A percentile compares a stretch with the other conserved stretches of the same genome.
Conservation (phyloP, 2,329 filamentous ascomycete genomes). For the Gaeumannomyces tritici region DNA sequence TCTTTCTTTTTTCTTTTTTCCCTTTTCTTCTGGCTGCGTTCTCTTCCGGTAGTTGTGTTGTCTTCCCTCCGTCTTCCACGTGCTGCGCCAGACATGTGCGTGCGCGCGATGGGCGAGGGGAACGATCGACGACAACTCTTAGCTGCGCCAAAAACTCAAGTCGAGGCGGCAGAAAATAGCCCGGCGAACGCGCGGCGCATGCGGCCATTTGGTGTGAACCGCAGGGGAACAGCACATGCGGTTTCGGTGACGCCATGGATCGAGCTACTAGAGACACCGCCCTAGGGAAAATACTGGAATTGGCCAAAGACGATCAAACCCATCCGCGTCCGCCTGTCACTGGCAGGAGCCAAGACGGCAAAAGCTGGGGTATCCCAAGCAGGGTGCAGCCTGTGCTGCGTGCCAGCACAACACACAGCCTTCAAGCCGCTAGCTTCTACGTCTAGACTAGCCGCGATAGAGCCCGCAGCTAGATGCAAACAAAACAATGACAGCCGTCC, state of each 20-base stretch:
- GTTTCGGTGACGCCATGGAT: background rate
- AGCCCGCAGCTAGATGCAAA: too few relatives aligned
- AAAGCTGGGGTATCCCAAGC: background rate
- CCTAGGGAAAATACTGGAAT: background rate
- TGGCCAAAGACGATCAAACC: background rate
- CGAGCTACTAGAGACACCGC: background rate
- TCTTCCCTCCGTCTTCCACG: too few relatives aligned
- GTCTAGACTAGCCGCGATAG: too few relatives aligned
- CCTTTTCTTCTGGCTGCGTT: too few relatives aligned
- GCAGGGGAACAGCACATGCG: background rate
- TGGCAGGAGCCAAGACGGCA: background rate
- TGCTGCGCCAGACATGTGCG: too few relatives aligned
- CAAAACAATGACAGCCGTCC: background rate
- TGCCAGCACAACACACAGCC: background rate
- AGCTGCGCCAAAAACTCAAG: too few relatives aligned
- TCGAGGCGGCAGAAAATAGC: too few relatives aligned
- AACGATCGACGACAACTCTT: too few relatives aligned
- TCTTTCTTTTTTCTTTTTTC: too few relatives aligned
- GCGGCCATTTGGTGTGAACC: too few relatives aligned
- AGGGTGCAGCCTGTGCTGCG: background rate
- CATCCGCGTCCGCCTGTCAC: background rate
- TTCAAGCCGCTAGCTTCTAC: background rate
- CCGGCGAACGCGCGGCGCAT: background rate
- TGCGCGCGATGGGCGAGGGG: too few relatives aligned
- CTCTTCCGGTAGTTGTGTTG: too few relatives aligned